Evolutionary conservation across 2,329 filamentous ascomycete species (phyloP).

Genomic region (Alternaria viburni): DNA sequence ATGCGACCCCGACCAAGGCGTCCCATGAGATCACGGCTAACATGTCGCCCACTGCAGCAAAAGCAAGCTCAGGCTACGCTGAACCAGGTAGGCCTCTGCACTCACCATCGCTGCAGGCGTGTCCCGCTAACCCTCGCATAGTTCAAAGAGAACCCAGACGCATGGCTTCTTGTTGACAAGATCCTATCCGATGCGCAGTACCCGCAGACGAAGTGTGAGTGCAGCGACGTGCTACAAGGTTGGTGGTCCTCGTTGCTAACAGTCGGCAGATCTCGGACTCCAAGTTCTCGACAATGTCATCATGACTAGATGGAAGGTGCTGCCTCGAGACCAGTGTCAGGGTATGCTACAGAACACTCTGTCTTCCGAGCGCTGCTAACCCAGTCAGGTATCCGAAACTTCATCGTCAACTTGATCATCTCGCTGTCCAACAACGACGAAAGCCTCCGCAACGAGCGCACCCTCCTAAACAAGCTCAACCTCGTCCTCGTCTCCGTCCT

Average conservation of each 20-base stretch:
- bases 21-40: conserved; percentile 45
- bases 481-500: conserved; percentile 95
- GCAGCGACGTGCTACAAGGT: conserved; percentile 17
- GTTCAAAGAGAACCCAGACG: conserved; percentile 99
- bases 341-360: conserved; percentile 59
- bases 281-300: conserved; percentile 99
- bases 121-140: conserved; percentile 51
- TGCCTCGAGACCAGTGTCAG: conserved; percentile 94
- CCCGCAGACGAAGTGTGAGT: conserved; percentile 92
- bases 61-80: conserved; percentile 91
- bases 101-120: conserved; percentile 6
- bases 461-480: conserved; percentile 97
- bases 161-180: conserved; percentile 96
- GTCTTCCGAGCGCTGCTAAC: conserved; percentile 10
- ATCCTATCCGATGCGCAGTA: conserved; percentile 93
- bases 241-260: conserved; percentile 40
- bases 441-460: conserved; percentile 80
- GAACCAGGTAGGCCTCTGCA: conserved; percentile 74
- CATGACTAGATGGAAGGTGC: conserved; percentile 97
- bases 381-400: conserved; percentile 88
- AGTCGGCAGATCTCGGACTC: conserved; percentile 76
- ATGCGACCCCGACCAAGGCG: not conserved
- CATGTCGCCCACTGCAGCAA: conserved; percentile 68
- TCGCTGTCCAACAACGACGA: conserved; percentile 91
- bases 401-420: conserved; percentile 98